Percentiles rank a stretch among this genome's conserved stretches.
These are phyloP conservation scores for Apiotrichum brassicae DNA, from an alignment of 1,284 basidiomycete species.

Conservation along the genomic window DNA sequence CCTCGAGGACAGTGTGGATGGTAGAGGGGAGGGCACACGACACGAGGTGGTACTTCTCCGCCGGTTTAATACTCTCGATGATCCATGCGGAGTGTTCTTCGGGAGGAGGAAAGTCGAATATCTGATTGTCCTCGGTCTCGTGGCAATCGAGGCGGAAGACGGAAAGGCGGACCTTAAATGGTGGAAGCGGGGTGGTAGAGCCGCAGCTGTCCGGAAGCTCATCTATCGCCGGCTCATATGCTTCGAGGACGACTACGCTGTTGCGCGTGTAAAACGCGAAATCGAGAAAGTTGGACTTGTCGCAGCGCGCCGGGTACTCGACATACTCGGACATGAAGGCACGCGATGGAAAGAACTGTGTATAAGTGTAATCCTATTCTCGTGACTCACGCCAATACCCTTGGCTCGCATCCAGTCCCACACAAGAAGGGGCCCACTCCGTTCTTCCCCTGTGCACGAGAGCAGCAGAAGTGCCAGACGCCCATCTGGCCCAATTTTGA, in stretches of 20 bases:
- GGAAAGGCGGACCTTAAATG: background rate
- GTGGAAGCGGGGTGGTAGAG: background rate
- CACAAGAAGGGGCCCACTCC: background rate
- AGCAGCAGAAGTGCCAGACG: slow-evolving; percentile 2
- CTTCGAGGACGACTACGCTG: slow-evolving; percentile 2
- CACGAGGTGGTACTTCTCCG: too few species aligned
- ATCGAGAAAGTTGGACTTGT: background rate
- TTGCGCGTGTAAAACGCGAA: slow-evolving; percentile 3
- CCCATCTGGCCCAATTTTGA: slow-evolving; percentile 1
- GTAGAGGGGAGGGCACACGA: too few species aligned
- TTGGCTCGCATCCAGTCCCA: slow-evolving; percentile 3
- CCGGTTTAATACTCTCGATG: too few species aligned
- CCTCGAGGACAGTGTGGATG: too few species aligned
- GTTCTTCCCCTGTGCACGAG: background rate
- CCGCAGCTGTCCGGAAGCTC: background rate
- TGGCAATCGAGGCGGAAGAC: background rate
- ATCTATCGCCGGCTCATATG: too few species aligned
- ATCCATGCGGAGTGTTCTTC: too few species aligned
- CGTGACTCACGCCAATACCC: slow-evolving; percentile 1
- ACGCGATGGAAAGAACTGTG: background rate
- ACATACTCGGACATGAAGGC: background rate
- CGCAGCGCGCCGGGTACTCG: background rate
- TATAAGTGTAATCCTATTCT: too few species aligned
- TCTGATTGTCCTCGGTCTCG: too few species aligned
- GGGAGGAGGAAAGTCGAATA: too few species aligned